Base-by-base conservation (phyloP, 2,329 filamentous ascomycete species). In the Fonsecaea pedrosoi region DNA sequence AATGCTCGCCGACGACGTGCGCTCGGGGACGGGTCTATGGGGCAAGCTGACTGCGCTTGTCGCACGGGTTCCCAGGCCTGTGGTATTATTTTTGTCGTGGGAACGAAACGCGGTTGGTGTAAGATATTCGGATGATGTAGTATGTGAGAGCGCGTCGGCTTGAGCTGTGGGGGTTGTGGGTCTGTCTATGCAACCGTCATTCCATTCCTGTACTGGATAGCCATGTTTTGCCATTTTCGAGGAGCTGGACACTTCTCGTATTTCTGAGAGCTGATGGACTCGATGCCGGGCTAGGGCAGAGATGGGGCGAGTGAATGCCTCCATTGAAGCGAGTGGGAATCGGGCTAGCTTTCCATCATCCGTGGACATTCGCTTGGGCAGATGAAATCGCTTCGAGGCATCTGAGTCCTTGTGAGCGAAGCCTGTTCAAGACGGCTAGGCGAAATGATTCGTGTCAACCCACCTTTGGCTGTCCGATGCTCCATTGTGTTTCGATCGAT, bases 11-110 rank as follows among this genome's bases (percentile, higher is more conserved):
- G 73, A 73, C 13, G 72, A 74, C 32, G 60, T 67, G 21, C 71
- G 58, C 42, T 73, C 66, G 5, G 69, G 71, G 10, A 72, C 65
- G n/a, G 70, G 63, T 56, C 65, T 37, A 18, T 63, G 53, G 37
- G 71, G 71, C 12, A 73, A 55, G 50, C 71, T 73, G 58, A 69
- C 64, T 18, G 65, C 63, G 58, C 71, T 74, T 45, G 70, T 56
- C 3, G 72, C 65, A 53, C 67, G 63, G 59, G 63, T 69, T 13
- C 64, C 69, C 15, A 73, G 34, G 37, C 53, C 63, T 13, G 59
- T 38, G 10, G 59, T 37, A n/a, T 40, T 21, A 50, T 60, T 60
- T 48, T 45, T 42, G n/a, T 53, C 38, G 12, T 30, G 38, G 18
- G 60, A 53, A 35, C 64, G 66, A 34, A 67, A 54, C 1, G 60